Evolutionary conservation across 2,329 filamentous ascomycete species (phyloP).

Genomic region (Hypoxylon sp.): DNA sequence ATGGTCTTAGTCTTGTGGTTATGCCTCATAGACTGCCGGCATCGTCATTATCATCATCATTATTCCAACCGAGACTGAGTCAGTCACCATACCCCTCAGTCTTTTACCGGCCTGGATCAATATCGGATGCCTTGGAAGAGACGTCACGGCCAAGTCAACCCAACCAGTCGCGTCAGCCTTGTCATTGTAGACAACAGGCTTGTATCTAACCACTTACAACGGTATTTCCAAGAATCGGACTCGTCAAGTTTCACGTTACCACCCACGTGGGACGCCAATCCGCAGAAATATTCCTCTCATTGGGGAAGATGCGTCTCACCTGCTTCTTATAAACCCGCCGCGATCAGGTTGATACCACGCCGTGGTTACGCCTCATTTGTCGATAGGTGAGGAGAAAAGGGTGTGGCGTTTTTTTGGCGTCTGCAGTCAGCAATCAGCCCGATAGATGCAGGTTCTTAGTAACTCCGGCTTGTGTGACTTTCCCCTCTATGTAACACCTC

Average conservation of each 20-base stretch:
- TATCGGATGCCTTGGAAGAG: too few relatives aligned
- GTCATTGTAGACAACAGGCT: conserved; percentile 19
- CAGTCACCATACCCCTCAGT: not conserved
- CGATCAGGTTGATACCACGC: too few relatives aligned
- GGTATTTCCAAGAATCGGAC: conserved; percentile 1
- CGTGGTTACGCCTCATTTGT: conserved; percentile 21
- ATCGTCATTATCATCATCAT: conserved; percentile 10
- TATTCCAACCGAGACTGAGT: conserved; percentile 1
- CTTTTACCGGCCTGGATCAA: not conserved
- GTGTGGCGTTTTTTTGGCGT: conserved; percentile 7
- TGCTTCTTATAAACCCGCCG: too few relatives aligned
- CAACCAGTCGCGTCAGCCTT: conserved; percentile 29
- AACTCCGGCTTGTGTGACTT: conserved; percentile 5
- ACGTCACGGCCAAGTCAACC: conserved; percentile 21
- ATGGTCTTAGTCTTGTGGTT: conserved; percentile 7
- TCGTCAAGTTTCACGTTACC: conserved; percentile 13
- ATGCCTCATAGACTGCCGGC: not conserved
- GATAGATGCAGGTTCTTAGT: conserved; percentile 23
- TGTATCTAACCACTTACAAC: conserved; percentile 13
- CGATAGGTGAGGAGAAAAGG: conserved; percentile 19
- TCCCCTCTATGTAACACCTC: not conserved
- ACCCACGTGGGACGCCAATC: conserved; percentile 29
- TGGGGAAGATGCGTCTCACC: conserved; percentile 13
- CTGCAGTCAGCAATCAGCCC: conserved; percentile 24
- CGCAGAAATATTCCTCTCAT: too few relatives aligned